These are phyloP conservation scores for Psilocybe tampanensis DNA, from an alignment of 768 basidiomycete genomes.

Conservation along the genomic window DNA sequence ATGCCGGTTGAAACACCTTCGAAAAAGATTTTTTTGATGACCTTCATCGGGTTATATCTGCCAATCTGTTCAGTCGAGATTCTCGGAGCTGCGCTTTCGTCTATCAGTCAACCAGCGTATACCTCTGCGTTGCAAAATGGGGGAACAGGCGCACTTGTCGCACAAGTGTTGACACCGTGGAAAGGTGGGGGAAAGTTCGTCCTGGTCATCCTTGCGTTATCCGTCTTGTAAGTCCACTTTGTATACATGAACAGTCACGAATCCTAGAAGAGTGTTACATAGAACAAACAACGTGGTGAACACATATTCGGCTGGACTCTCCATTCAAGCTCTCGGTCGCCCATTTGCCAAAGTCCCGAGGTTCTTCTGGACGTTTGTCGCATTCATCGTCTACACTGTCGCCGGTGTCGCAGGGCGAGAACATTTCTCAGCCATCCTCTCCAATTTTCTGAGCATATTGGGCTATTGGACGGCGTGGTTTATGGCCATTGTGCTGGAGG, in stretches of 20 bases:
- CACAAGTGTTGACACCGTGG: conserved; percentile 47
- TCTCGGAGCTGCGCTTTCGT: too few species aligned
- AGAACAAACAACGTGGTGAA: conserved; percentile 19
- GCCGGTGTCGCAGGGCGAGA: conserved; percentile 16
- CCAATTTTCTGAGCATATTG: conserved; percentile 17
- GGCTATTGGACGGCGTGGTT: too few species aligned
- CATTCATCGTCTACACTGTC: conserved; percentile 16
- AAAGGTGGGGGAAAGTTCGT: conserved; percentile 32
- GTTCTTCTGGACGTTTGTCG: conserved; percentile 19
- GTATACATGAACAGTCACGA: neutral
- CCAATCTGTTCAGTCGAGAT: too few species aligned
- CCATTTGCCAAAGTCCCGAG: conserved; percentile 17
- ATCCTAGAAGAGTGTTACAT: neutral
- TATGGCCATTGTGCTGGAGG: too few species aligned
- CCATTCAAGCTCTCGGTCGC: conserved; percentile 16
- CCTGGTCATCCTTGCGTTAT: conserved; percentile 15
- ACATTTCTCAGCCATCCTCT: conserved; percentile 15
- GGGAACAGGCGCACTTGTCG: conserved; percentile 45
- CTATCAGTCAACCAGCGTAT: too few species aligned
- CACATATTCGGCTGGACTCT: conserved; percentile 17
- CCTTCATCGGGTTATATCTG: neutral
- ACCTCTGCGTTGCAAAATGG: conserved; percentile 36
- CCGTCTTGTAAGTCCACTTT: conserved; percentile 12
- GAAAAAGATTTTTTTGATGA: too few species aligned
- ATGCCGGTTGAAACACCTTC: conserved; percentile 1